phyloP scores from a whole-genome alignment of 1,284 basidiomycete species.

The Moesziomyces sp. region DNA sequence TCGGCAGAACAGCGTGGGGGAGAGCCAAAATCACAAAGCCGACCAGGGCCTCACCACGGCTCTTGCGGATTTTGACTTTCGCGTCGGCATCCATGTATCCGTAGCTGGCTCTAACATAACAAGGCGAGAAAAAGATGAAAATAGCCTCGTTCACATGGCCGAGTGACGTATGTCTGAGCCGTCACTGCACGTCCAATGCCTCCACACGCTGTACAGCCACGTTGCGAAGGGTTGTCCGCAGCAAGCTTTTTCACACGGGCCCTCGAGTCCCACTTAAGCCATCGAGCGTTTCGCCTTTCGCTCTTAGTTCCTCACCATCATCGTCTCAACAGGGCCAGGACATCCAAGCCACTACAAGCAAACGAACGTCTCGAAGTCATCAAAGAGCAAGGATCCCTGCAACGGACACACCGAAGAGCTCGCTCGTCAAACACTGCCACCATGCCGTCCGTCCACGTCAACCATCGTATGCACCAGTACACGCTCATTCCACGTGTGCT shows the following conservation, averaged over 20 bases:
- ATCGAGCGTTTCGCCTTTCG: neutral
- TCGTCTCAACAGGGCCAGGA: neutral
- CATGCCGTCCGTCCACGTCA: constrained; percentile 48
- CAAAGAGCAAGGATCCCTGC: neutral
- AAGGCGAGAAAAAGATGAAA: no score
- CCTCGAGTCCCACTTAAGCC: neutral
- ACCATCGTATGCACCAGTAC: constrained; percentile 54
- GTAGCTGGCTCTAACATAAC: no score
- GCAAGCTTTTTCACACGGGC: neutral
- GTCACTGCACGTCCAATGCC: neutral
- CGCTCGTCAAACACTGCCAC: constrained; percentile 1
- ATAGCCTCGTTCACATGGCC: no score
- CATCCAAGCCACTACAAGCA: no score
- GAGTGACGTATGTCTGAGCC: neutral
- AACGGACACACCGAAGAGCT: neutral
- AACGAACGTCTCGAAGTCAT: no score
- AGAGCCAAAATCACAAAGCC: neutral
- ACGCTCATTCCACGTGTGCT: constrained; percentile 48
- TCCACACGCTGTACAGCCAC: neutral
- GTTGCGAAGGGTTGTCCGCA: neutral
- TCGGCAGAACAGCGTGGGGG: constrained; percentile 13
- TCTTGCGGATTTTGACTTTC: neutral
- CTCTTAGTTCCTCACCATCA: neutral
- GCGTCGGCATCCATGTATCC: neutral
- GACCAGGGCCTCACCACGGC: neutral